A percentile compares a stretch with the other conserved stretches of the same genome.
These are phyloP conservation scores for Talaromyces islandicus DNA, from an alignment of 2,329 filamentous ascomycete genomes.

Conservation along the genomic window DNA sequence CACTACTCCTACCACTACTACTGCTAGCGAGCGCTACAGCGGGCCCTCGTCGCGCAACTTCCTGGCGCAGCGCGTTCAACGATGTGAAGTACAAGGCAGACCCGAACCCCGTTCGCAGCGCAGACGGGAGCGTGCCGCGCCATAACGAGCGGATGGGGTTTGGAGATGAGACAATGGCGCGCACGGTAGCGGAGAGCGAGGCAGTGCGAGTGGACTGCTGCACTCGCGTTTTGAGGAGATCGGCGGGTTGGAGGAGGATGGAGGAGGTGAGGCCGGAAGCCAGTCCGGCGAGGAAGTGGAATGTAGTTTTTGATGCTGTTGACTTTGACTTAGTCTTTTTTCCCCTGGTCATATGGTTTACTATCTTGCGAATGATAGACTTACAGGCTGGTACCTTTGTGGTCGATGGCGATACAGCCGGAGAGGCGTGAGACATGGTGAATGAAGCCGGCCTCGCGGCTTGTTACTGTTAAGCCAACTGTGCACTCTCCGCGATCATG, in stretches of 20 bases:
- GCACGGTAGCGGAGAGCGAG: slow-evolving; percentile 63
- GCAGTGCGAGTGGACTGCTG: slow-evolving; percentile 71
- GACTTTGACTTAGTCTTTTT: not conserved
- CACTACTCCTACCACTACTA: too few species aligned
- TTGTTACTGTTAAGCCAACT: not conserved
- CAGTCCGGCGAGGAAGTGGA: slow-evolving; percentile 85
- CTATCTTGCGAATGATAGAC: not conserved
- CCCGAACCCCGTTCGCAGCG: slow-evolving; percentile 87
- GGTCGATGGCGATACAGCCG: slow-evolving; percentile 1
- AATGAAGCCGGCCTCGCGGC: not conserved
- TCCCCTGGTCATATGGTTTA: too few species aligned
- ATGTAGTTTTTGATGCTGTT: slow-evolving; percentile 45
- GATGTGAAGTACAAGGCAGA: slow-evolving; percentile 91
- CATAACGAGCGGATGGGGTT: slow-evolving; percentile 71
- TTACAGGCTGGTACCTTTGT: slow-evolving; percentile 4
- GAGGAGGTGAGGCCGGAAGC: slow-evolving; percentile 82
- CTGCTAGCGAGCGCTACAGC: slow-evolving; percentile 36
- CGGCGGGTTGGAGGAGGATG: slow-evolving; percentile 85
- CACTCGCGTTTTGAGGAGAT: slow-evolving; percentile 92
- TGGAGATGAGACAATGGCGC: slow-evolving; percentile 61
- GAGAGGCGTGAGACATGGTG: slow-evolving; percentile 3
- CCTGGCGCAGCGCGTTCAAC: slow-evolving; percentile 75
- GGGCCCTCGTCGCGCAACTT: slow-evolving; percentile 44
- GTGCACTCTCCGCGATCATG: not conserved
- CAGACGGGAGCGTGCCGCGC: slow-evolving; percentile 87